Evolutionary conservation across 805 yeast genomes (phyloP).

Genomic region (Komagataella ulmi): DNA sequence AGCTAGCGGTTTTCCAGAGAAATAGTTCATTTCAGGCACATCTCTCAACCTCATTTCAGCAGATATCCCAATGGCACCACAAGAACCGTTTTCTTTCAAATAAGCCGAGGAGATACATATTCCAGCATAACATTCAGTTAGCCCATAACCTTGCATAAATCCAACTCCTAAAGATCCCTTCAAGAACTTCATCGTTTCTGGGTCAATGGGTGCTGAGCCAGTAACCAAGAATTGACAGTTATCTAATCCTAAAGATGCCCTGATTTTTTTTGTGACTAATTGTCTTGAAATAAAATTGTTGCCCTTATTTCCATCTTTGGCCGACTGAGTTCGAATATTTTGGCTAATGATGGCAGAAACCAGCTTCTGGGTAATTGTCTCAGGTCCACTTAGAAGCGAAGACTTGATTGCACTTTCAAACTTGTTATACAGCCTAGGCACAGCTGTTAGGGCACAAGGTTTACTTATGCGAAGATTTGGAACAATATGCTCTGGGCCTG

Average conservation of each 20-base stretch:
- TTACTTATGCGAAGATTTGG: slow-evolving; percentile 43
- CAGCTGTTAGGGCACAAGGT: slow-evolving; percentile 42
- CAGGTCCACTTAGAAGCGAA: slow-evolving; percentile 16
- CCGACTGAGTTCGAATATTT: slow-evolving; percentile 5
- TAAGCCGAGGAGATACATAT: slow-evolving; percentile 22
- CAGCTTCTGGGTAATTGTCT: neutral
- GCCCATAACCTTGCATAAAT: slow-evolving; percentile 60
- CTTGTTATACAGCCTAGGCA: slow-evolving; percentile 51
- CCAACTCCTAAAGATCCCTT: slow-evolving; percentile 47
- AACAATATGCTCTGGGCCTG: slow-evolving; percentile 34
- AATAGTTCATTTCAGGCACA: slow-evolving; percentile 49
- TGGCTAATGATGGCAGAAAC: slow-evolving; percentile 2
- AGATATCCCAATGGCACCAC: slow-evolving; percentile 45
- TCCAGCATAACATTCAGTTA: slow-evolving; percentile 65
- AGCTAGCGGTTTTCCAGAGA: slow-evolving; percentile 17
- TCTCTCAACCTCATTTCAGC: slow-evolving; percentile 49
- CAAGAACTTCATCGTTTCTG: slow-evolving; percentile 45
- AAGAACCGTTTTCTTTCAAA: slow-evolving; percentile 37
- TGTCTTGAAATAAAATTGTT: slow-evolving; percentile 16
- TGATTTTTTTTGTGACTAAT: slow-evolving; percentile 27
- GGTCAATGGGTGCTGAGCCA: slow-evolving; percentile 65
- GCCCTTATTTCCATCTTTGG: slow-evolving; percentile 5
- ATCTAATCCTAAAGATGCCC: slow-evolving; percentile 30
- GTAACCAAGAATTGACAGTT: slow-evolving; percentile 25
- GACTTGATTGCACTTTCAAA: slow-evolving; percentile 49